phyloP scores from a whole-genome alignment of 148 eudicot species.

The Beta vulgaris region DNA sequence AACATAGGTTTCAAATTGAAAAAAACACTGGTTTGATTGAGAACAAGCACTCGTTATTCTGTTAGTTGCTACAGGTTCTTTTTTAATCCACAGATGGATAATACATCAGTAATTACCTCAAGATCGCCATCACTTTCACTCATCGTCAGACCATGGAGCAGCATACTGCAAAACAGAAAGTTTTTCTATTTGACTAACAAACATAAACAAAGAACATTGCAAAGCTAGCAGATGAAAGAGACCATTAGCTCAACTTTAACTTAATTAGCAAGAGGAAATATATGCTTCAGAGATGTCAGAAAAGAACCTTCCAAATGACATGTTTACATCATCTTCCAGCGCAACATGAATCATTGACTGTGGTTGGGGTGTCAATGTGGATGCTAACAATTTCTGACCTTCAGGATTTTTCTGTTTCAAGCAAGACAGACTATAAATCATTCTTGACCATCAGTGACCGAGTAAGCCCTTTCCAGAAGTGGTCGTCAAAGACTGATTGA shows the following conservation, averaged over 20 bases:
- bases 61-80: neutral
- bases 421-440: conserved; percentile 18
- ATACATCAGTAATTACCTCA: conserved; percentile 48
- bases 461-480: neutral
- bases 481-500: neutral
- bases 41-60: neutral
- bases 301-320: conserved; percentile 95
- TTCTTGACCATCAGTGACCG: neutral
- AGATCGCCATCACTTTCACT: conserved; percentile 92
- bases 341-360: conserved; percentile 47
- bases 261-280: conserved; percentile 3
- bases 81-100: neutral
- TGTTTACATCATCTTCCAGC: conserved; percentile 72
- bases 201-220: conserved; percentile 5
- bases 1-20: neutral
- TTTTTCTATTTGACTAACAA: conserved; percentile 10
- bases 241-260: neutral
- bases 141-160: conserved; percentile 72
- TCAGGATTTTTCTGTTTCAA: conserved; percentile 71
- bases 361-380: conserved; percentile 83
- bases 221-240: neutral
- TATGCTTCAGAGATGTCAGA: conserved; percentile 20
- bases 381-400: conserved; percentile 80
- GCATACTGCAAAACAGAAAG: conserved; percentile 64
- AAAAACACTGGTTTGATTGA: neutral